phyloP scores from a whole-genome alignment of 805 yeast genomes.

The Yamadazyma scolyti region DNA sequence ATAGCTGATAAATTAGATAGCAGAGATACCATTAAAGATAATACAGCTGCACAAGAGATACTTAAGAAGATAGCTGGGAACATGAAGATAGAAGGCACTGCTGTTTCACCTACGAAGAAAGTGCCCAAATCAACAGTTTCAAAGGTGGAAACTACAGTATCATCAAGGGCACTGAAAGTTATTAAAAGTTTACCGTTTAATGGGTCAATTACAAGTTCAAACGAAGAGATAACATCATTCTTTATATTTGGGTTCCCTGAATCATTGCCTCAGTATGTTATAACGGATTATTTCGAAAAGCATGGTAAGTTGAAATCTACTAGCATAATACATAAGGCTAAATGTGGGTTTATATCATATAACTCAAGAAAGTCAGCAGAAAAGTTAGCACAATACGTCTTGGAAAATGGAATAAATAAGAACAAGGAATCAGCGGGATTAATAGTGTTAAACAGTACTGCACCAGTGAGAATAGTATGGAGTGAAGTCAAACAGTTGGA shows the following conservation, averaged over 20 bases:
- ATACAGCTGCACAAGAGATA: constrained; percentile 45
- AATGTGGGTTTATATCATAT: constrained; percentile 64
- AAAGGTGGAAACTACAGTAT: neutral
- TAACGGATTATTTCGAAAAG: constrained; percentile 46
- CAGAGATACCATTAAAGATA: constrained; percentile 5
- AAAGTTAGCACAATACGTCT: constrained; percentile 21
- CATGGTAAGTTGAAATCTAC: constrained; percentile 48
- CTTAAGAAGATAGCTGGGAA: constrained; percentile 42
- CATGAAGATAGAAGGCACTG: constrained; percentile 1
- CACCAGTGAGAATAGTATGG: constrained; percentile 55
- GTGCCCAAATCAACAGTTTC: constrained; percentile 2
- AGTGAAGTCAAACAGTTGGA: constrained; percentile 46
- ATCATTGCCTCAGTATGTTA: constrained; percentile 59
- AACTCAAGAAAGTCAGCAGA: constrained; percentile 50
- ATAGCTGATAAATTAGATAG: constrained; percentile 33
- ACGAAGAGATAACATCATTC: constrained; percentile 52
- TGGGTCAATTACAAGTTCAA: constrained; percentile 43
- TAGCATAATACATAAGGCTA: constrained; percentile 52
- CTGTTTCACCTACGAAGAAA: neutral
- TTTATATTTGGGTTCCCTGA: constrained; percentile 74
- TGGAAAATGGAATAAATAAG: constrained; percentile 21
- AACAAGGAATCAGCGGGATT: constrained; percentile 29
- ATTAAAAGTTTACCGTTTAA: constrained; percentile 65
- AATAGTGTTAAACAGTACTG: constrained; percentile 23
- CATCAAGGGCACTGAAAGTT: constrained; percentile 47